Conservation (phyloP, 495 filamentous ascomycete genomes). For the Hyaloscypha variabilis region DNA sequence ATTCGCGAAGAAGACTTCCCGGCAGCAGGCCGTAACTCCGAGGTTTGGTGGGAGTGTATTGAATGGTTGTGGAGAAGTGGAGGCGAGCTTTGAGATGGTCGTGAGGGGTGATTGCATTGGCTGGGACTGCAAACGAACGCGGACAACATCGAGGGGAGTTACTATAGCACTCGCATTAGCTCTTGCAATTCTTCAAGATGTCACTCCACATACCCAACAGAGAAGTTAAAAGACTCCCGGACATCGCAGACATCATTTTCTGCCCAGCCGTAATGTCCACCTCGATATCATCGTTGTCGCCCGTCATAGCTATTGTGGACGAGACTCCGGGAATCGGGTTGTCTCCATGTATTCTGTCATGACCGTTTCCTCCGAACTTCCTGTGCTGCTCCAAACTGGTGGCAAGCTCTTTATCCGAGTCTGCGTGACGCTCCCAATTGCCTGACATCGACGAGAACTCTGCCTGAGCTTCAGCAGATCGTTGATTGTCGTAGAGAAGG, state of each 20-base stretch:
- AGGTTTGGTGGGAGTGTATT: slow-evolving; percentile 55
- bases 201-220: slow-evolving; percentile 70
- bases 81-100: slow-evolving; percentile 30
- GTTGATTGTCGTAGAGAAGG: neutral
- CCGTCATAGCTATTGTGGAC: slow-evolving; percentile 29
- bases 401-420: slow-evolving; percentile 26
- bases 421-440: slow-evolving; percentile 18
- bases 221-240: slow-evolving; percentile 86
- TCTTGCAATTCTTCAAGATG: slow-evolving; percentile 12
- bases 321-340: slow-evolving; percentile 24
- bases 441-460: slow-evolving; percentile 16
- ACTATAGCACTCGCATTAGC: slow-evolving; percentile 53
- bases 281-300: slow-evolving; percentile 35
- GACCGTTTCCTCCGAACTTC: slow-evolving; percentile 36
- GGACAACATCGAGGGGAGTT: slow-evolving; percentile 95
- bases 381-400: slow-evolving; percentile 26
- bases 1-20: slow-evolving; percentile 95
- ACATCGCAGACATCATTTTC: slow-evolving; percentile 93
- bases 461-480: neutral
- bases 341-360: slow-evolving; percentile 41
- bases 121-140: slow-evolving; percentile 92
- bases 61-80: slow-evolving; percentile 35
- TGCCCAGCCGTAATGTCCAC: slow-evolving; percentile 75
- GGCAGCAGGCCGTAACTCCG: slow-evolving; percentile 92
- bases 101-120: slow-evolving; percentile 32